These are phyloP conservation scores for Rosellinia necatrix DNA, from an alignment of 2,329 filamentous ascomycete genomes.

Conservation along the genomic window DNA sequence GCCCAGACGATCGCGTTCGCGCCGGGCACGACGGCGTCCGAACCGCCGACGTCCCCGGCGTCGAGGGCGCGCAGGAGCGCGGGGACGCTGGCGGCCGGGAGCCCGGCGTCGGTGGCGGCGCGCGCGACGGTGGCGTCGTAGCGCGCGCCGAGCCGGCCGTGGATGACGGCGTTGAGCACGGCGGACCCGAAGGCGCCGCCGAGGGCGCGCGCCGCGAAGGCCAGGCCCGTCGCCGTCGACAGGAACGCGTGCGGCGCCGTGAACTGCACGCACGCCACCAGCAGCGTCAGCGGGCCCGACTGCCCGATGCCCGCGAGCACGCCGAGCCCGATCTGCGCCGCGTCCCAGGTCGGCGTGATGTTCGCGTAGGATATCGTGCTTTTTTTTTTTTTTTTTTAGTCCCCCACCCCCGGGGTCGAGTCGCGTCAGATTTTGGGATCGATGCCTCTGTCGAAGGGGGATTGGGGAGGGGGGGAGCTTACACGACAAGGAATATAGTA, in stretches of 20 bases:
- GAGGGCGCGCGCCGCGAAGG: conserved; percentile 57
- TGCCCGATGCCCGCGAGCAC: conserved; percentile 55
- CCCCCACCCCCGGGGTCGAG: too few species aligned
- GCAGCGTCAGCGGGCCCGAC: conserved; percentile 53
- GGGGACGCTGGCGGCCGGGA: conserved; percentile 45
- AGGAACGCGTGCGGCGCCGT: conserved; percentile 57
- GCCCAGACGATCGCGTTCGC: conserved; percentile 45
- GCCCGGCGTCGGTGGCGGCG: conserved; percentile 50
- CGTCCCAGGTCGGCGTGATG: conserved; percentile 50
- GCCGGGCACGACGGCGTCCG: conserved; percentile 37
- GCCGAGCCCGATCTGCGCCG: conserved; percentile 53
- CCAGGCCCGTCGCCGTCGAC: conserved; percentile 57
- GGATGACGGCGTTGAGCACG: conserved; percentile 56
- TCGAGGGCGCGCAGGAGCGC: conserved; percentile 47
- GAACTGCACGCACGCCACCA: conserved; percentile 57
- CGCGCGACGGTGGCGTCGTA: conserved; percentile 46
- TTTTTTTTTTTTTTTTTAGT: background rate
- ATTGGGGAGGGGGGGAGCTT: too few species aligned
- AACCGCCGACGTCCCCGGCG: conserved; percentile 40
- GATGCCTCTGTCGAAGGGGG: too few species aligned
- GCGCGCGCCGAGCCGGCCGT: conserved; percentile 48
- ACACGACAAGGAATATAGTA: conserved; percentile 51
- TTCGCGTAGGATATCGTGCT: conserved; percentile 52
- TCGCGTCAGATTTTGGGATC: too few species aligned
- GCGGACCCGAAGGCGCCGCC: conserved; percentile 59